Base-by-base conservation (phyloP, 345 rosid species). In the Hypericum perforatum region DNA sequence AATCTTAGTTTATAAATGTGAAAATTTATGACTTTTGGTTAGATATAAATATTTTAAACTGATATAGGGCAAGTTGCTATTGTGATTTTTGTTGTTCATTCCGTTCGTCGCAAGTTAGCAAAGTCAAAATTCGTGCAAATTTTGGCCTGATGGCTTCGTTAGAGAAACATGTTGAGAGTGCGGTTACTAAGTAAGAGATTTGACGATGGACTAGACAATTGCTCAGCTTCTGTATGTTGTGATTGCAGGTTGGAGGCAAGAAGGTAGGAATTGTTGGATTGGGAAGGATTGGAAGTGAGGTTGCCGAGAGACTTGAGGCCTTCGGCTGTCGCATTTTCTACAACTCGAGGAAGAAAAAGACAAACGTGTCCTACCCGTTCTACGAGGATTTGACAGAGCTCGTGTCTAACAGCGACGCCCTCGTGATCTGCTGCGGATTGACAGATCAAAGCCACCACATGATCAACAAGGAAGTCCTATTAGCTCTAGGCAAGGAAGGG, bases 401-500 rank as follows among this genome's bases (percentile, higher is more conserved):
- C 9, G 70, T 51, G 5, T 58, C 50, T 5, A 43, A 54, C 9
- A 43, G 49, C 1, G 55, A 58, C 46, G 60, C 49, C n/a, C 56
- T 65, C n/a, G 9, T 64, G 39, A 54, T 59, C 14, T 65, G 64
- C 9, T 65, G 70, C n/a, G 52, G 45, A 6, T 38, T 65, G 6
- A 65, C 55, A 0, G 60, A 59, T 6, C 45, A 59, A 48, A 65
- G 64, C 7, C 64, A 10, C 9, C 64, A 48, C 56, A 11, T 59
- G 51, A 59, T 65, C 41, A 43, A 54, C 45, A 59, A 49, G 56
- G 37, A 54, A 53, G 64, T 65, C 6, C 15, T 65, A 40, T 15
- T 3, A 2, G 64, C 70, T n/a, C 16, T 65, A 22, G 70, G 64
- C 16, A 63, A 65, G 56, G 52, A 42, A 42, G 60, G 64, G 37